Evolutionary conservation across 331 rosid species (phyloP).

Genomic region (Malus hybrid): DNA sequence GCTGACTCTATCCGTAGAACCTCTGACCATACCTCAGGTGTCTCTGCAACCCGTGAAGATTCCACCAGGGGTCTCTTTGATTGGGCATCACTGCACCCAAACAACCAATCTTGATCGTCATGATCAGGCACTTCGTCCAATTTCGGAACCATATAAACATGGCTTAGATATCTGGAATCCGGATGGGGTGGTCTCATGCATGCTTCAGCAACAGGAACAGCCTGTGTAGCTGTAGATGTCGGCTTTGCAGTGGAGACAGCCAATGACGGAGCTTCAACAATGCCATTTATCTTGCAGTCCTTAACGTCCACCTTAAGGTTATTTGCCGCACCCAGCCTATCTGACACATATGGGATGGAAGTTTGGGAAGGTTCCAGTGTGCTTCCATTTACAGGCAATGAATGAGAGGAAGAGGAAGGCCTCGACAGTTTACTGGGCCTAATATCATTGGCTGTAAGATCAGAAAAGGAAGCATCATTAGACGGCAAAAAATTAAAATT

Average conservation of each 20-base stretch:
- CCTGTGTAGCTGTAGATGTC: conserved; percentile 14
- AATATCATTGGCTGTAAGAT: conserved; percentile 62
- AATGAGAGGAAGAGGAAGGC: conserved; percentile 37
- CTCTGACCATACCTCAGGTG: conserved; percentile 73
- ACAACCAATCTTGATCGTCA: conserved; percentile 70
- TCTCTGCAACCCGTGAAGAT: conserved; percentile 32
- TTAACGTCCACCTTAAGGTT: conserved; percentile 41
- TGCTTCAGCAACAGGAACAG: conserved; percentile 30
- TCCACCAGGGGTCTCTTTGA: conserved; percentile 36
- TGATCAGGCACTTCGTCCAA: conserved; percentile 44
- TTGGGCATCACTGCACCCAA: conserved; percentile 32
- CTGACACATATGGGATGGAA: conserved; percentile 31
- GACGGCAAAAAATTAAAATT: conserved; percentile 29
- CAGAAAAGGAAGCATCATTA: conserved; percentile 22
- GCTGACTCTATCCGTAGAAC: conserved; percentile 56
- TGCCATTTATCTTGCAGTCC: conserved; percentile 60
- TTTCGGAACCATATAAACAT: conserved; percentile 59
- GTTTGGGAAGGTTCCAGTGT: conserved; percentile 49
- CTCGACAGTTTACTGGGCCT: conserved; percentile 62
- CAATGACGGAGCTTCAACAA: conserved; percentile 38
- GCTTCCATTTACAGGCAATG: conserved; percentile 58
- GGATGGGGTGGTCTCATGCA: conserved; percentile 64
- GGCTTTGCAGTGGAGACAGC: conserved; percentile 38
- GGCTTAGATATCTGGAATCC: conserved; percentile 55
- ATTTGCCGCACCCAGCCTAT: conserved; percentile 32